Evolutionary conservation across 306 rosid genomes (phyloP).

Genomic region (Castanopsis chinensis): DNA sequence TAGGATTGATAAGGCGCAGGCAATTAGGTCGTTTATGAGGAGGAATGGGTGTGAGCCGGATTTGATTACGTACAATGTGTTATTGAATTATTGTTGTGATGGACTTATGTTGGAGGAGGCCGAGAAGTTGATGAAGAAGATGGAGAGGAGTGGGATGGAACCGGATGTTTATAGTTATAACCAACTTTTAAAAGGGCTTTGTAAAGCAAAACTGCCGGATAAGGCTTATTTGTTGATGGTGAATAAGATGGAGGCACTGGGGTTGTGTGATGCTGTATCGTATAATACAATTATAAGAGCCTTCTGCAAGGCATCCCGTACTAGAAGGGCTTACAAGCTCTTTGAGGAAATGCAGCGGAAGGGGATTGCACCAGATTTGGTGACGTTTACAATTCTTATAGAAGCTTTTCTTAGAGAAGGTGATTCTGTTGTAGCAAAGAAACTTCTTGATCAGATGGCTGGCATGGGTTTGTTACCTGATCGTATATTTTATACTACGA

Average conservation of each 20-base stretch:
- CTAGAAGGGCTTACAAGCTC: constrained; percentile 63
- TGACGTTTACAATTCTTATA: constrained; percentile 74
- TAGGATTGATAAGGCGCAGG: constrained; percentile 64
- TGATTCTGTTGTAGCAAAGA: constrained; percentile 49
- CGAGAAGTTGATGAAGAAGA: constrained; percentile 51
- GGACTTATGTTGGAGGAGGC: constrained; percentile 66
- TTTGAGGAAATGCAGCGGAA: constrained; percentile 76
- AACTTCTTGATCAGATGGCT: constrained; percentile 71
- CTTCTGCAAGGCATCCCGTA: constrained; percentile 50
- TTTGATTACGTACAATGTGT: constrained; percentile 76
- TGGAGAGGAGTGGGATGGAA: constrained; percentile 69
- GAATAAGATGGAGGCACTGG: constrained; percentile 59
- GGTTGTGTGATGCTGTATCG: constrained; percentile 73
- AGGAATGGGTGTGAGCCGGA: constrained; percentile 69
- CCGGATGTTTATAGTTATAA: constrained; percentile 82
- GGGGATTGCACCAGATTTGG: constrained; percentile 67
- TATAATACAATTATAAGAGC: constrained; percentile 70
- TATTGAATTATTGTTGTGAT: constrained; percentile 80
- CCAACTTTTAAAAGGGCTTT: constrained; percentile 67
- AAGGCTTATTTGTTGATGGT: constrained; percentile 70
- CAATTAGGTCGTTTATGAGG: constrained; percentile 69
- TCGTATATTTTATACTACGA: constrained; percentile 57
- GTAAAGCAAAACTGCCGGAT: constrained; percentile 56
- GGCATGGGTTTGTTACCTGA: constrained; percentile 59
- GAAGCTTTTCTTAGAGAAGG: constrained; percentile 73